These are phyloP conservation scores for Scedosporium boydii DNA, from an alignment of 2,329 filamentous ascomycete species.

Conservation along the genomic window DNA sequence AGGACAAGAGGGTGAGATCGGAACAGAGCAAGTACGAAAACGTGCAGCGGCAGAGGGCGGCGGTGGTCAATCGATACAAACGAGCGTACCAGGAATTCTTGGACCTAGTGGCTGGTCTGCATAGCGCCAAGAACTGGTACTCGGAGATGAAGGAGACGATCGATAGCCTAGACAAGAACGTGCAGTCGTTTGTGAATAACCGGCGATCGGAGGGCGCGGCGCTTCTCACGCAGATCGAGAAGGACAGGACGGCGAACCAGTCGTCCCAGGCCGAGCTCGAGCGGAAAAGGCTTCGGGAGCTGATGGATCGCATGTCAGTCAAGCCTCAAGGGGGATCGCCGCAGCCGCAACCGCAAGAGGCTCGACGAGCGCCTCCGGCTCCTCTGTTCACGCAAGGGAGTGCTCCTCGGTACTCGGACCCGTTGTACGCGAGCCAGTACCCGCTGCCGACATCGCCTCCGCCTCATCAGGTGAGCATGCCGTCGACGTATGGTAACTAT, in stretches of 20 bases:
- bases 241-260: constrained; percentile 56
- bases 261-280: constrained; percentile 64
- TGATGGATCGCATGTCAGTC: constrained; percentile 96
- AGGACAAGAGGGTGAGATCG: constrained; percentile 85
- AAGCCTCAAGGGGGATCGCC: constrained; percentile 38
- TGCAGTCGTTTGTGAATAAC: constrained; percentile 95
- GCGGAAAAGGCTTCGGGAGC: constrained; percentile 69
- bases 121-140: constrained; percentile 88
- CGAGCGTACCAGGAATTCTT: constrained; percentile 88
- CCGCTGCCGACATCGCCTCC: constrained; percentile 49
- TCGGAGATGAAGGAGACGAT: constrained; percentile 92
- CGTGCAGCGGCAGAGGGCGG: constrained; percentile 72
- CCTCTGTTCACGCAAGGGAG: constrained; percentile 39
- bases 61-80: constrained; percentile 79
- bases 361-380: constrained; percentile 27
- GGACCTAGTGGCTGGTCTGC: constrained; percentile 76
- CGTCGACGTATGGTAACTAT: constrained; percentile 18
- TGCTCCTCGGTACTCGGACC: constrained; percentile 40
- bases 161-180: constrained; percentile 86
- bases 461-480: constrained; percentile 31
- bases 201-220: constrained; percentile 83
- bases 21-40: constrained; percentile 94
- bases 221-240: constrained; percentile 79
- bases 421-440: constrained; percentile 47
- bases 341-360: constrained; percentile 14